Evolutionary conservation across 2,329 filamentous ascomycete species (phyloP).

Genomic region (Aspergillus tanneri): DNA sequence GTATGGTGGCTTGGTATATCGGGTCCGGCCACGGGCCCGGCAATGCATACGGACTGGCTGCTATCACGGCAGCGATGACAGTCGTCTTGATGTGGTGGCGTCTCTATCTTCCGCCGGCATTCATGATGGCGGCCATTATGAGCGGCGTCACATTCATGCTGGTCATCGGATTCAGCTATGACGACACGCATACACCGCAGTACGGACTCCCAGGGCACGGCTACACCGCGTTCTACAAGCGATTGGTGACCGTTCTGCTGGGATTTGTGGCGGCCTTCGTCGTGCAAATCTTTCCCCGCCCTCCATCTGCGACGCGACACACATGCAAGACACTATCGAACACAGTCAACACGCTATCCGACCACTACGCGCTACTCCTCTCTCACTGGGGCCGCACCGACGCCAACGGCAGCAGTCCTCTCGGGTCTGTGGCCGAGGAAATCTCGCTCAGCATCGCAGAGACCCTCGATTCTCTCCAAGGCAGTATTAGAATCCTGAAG

Average conservation of each 20-base stretch:
- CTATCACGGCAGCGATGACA: constrained; percentile 37
- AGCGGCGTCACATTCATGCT: constrained; percentile 47
- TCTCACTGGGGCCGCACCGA: constrained; percentile 5
- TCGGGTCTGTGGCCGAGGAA: constrained; percentile 1
- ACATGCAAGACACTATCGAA: constrained; percentile 9
- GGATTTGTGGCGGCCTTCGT: constrained; percentile 7
- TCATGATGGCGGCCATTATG: constrained; percentile 37
- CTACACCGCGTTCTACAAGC: constrained; percentile 10
- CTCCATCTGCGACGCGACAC: constrained; percentile 8
- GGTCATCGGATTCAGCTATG: constrained; percentile 51
- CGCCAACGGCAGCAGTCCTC: background rate
- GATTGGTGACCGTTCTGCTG: constrained; percentile 7
- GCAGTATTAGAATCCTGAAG: constrained; percentile 1
- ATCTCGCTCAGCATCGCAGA: constrained; percentile 4
- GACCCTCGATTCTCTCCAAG: constrained; percentile 4
- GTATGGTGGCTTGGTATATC: constrained; percentile 53
- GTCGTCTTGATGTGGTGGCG: constrained; percentile 37
- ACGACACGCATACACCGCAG: constrained; percentile 33
- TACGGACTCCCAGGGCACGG: constrained; percentile 6
- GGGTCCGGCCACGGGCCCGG: constrained; percentile 50
- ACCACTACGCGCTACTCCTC: constrained; percentile 9
- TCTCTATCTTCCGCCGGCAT: constrained; percentile 34
- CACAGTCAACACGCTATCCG: constrained; percentile 7
- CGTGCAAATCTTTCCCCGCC: constrained; percentile 9
- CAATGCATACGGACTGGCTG: constrained; percentile 53